Base-by-base conservation (phyloP, 495 filamentous ascomycete species). In the Collariella sp. region DNA sequence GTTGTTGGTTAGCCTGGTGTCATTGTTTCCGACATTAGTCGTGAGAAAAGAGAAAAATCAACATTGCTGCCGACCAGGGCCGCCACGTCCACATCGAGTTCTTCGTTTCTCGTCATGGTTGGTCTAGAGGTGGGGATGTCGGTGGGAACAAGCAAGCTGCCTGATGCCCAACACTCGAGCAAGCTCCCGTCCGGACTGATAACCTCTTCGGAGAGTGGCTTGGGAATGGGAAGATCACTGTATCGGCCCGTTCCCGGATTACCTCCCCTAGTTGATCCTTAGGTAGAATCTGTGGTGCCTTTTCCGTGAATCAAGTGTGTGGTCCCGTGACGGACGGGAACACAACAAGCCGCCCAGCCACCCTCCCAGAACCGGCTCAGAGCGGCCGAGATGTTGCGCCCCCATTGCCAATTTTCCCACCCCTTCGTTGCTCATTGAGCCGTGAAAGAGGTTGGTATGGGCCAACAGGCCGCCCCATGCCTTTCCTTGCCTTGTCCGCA, bases 1-100 rank as follows among this genome's bases (percentile, higher is more conserved):
- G 20, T n/a, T 22, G 11, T 7, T 11, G 48, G 57, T 66, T 55
- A 62, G 57, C 33, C 44, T 50, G 42, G 41, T 42, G 50, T 56
- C 51, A 51, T 52, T 46, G 31, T 15, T n/a, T 39, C 6, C 31
- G n/a, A 7, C 10, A 42, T 1, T 26, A 23, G 13, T 22, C 29
- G 31, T 24, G 7, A 34, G 29, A 46, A 10, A 40, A 23, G 16
- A 15, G 42, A 3, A 12, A 48, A 41, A 54, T 40, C 42, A 54
- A 54, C 51, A 54, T 54, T 42, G 11, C 38, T 41, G 13, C 7
- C 34, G 22, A 42, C 33, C 24, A 16, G 22, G 10, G 34, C 6
- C 22, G 20, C n/a, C 23, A n/a, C n/a, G n/a, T 1, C 20, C n/a
- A 1, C 2, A 7, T 5, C 15, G 43, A 11, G 11, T 0, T 33